Conservation (phyloP, 1,139 yeast species). For the Yamadazyma aaseri region DNA sequence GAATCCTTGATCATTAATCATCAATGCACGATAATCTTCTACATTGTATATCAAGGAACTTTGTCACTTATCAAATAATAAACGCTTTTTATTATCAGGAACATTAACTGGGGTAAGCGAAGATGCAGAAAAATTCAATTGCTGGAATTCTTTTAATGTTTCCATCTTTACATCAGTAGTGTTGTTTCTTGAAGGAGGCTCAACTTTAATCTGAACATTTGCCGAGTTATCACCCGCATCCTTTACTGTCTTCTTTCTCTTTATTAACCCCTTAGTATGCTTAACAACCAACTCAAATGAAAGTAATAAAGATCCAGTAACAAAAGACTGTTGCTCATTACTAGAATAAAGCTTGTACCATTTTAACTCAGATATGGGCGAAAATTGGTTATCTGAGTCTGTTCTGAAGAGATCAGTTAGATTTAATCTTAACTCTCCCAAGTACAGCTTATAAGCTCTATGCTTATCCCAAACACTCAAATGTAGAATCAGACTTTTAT, state of each 20-base stretch:
- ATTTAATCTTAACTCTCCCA: conserved; percentile 57
- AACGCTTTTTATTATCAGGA: conserved; percentile 7
- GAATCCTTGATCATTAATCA: conserved; percentile 44
- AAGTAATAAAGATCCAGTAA: conserved; percentile 57
- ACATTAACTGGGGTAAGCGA: conserved; percentile 6
- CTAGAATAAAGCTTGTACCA: conserved; percentile 57
- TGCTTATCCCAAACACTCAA: conserved; percentile 49
- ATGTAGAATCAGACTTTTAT: conserved; percentile 28
- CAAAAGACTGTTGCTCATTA: conserved; percentile 43
- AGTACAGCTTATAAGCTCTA: conserved; percentile 43
- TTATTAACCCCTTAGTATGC: conserved; percentile 12
- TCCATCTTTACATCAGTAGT: conserved; percentile 8
- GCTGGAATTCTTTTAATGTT: conserved; percentile 6
- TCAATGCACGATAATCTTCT: conserved; percentile 21
- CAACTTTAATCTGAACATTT: conserved; percentile 15
- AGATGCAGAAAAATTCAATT: conserved; percentile 6
- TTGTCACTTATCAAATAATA: conserved; percentile 28
- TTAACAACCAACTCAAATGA: conserved; percentile 45
- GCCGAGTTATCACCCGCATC: conserved; percentile 4
- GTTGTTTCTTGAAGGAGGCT: conserved; percentile 21
- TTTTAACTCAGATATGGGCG: conserved; percentile 31
- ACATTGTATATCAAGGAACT: conserved; percentile 32
- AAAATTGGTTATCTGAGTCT: conserved; percentile 17
- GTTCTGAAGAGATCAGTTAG: conserved; percentile 39
- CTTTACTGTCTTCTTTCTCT: conserved; percentile 7